Evolutionary conservation across 805 yeast genomes (phyloP), one percentile per base, ranked within the genome.

Genomic region (Wickerhamomyces kurtzmanii): DNA sequence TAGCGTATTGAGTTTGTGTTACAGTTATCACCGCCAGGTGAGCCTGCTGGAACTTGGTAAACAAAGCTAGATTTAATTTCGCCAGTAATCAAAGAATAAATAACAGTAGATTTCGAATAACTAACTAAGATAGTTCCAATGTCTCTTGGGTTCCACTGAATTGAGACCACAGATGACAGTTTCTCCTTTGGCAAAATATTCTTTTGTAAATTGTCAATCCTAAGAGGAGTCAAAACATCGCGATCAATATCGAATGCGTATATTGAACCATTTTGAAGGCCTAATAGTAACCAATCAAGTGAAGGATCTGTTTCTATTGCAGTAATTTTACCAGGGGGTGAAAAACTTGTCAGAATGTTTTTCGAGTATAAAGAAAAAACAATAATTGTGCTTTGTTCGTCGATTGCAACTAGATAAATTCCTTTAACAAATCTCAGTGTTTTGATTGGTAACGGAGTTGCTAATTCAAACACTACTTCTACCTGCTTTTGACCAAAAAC

Each of bases 131-230:
- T 34, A 1, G 79, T 64, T 1, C 94, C 89, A 6, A 85, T 62
- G 48, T 91, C 96, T 37, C 96, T 65, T 5, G 99, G 98, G 45
- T 84, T 91, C 68, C 94, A 65, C 36, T 73, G 71, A 3, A 91
- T 53, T 0, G 77, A 60, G 2, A 71, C 47, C 2, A 86, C 91
- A 1, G 82, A 74, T 0, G 86, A 75, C 35, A 68, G 38, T 12
- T 67, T 62, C 22, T 69, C 75, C 28, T 66, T 65, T 0, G 83
- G 75, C 24, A 76, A 55, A 4, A 72, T 59, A 7, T 40, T 49
- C 34, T 71, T 71, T 46, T 86, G 96, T 18, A 82, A 59, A 45
- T 82, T 83, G 29, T 72, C 79, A 15, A 91, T 59, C 30, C 75
- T 65, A 33, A 71, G 64, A 3, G 79, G 75, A 0, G 95, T 70